A percentile compares a stretch with the other conserved stretches of the same genome.
Conservation (phyloP, 495 filamentous ascomycete species). For the Aspergillus bridgeri region DNA sequence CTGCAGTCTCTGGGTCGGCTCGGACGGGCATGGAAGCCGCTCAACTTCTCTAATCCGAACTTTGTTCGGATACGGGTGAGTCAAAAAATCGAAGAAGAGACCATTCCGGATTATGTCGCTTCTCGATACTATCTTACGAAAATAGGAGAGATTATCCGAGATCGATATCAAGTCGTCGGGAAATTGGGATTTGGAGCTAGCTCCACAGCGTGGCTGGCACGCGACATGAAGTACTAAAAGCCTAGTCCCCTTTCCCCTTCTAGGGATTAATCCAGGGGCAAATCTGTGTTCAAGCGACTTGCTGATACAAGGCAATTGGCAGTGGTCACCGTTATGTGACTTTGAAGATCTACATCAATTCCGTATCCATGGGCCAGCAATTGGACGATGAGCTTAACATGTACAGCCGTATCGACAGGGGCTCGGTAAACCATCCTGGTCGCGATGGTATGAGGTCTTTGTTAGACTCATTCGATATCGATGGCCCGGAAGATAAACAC, state of each 20-base stretch:
- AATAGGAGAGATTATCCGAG: slow-evolving; percentile 35
- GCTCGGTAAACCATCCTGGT: slow-evolving; percentile 24
- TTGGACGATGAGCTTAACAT: slow-evolving; percentile 36
- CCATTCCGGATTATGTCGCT: slow-evolving; percentile 28
- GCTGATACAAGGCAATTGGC: background rate
- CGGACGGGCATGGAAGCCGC: slow-evolving; percentile 20
- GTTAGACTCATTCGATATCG: slow-evolving; percentile 33
- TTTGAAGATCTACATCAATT: slow-evolving; percentile 33
- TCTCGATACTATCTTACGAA: slow-evolving; percentile 32
- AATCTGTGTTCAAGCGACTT: background rate
- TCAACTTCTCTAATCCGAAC: slow-evolving; percentile 23
- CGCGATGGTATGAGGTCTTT: slow-evolving; percentile 19
- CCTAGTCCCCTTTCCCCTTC: no score
- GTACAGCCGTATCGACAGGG: slow-evolving; percentile 20
- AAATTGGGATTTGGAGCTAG: slow-evolving; percentile 38
- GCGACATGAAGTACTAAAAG: slow-evolving; percentile 32
- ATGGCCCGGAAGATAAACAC: slow-evolving; percentile 36
- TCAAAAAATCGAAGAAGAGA: slow-evolving; percentile 22
- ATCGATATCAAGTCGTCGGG: slow-evolving; percentile 34
- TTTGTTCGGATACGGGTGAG: slow-evolving; percentile 9
- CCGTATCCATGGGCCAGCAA: slow-evolving; percentile 24
- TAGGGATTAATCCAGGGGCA: no score
- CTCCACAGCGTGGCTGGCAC: slow-evolving; percentile 35
- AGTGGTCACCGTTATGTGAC: slow-evolving; percentile 27
- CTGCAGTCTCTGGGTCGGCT: slow-evolving; percentile 19